Conservation (phyloP, 306 rosid species). For the Albizia julibrissin region DNA sequence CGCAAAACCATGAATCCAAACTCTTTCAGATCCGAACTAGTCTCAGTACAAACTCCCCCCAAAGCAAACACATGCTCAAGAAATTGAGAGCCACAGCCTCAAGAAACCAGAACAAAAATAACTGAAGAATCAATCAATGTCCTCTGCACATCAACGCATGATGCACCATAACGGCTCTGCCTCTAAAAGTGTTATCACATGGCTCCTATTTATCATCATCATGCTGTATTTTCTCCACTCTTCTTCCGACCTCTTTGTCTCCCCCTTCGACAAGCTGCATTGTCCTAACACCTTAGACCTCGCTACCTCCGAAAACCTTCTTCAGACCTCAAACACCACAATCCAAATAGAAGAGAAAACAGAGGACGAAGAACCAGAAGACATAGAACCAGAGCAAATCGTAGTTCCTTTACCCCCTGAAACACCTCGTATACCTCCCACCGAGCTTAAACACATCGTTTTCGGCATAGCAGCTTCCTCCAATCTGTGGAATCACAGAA, state of each 20-base stretch:
- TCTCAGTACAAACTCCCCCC: conserved; percentile 26
- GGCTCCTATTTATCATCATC: conserved; percentile 48
- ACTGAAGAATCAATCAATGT: not conserved
- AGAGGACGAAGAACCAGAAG: not conserved
- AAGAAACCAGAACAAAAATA: not conserved
- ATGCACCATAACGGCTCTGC: conserved; percentile 7
- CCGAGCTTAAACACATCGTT: conserved; percentile 64
- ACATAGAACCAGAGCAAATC: not conserved
- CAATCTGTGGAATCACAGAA: conserved; percentile 62
- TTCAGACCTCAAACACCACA: conserved; percentile 33
- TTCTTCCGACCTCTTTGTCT: conserved; percentile 54
- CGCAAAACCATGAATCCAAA: not conserved
- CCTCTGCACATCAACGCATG: not conserved
- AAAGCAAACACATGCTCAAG: not conserved
- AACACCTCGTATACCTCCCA: conserved; percentile 34
- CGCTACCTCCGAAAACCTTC: conserved; percentile 21
- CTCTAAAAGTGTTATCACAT: conserved; percentile 44
- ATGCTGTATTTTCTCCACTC: conserved; percentile 53
- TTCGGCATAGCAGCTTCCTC: conserved; percentile 87
- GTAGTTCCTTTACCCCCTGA: conserved; percentile 12
- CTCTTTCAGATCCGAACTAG: conserved; percentile 47
- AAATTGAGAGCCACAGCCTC: conserved; percentile 1
- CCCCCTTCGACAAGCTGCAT: conserved; percentile 27
- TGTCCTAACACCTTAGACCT: conserved; percentile 39
- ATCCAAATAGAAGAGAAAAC: not conserved